Conservation (phyloP, 768 basidiomycete genomes). For the Russula sp. region DNA sequence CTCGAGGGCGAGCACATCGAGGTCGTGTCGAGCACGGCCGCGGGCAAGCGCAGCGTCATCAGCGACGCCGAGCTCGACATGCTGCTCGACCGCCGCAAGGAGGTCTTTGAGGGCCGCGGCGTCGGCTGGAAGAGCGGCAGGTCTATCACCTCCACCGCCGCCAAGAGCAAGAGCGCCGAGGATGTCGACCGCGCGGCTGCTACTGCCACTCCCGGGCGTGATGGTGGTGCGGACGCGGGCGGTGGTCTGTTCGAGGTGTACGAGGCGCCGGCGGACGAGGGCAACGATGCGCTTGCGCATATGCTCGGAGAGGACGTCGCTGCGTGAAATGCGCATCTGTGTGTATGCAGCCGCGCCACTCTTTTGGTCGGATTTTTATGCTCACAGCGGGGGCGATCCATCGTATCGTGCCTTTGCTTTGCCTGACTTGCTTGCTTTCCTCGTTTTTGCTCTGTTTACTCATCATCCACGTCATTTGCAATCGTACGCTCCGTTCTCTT, state of each 20-base stretch:
- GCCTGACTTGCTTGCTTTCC: too few species aligned
- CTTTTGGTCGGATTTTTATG: too few species aligned
- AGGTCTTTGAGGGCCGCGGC: conserved; percentile 64
- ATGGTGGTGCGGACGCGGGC: conserved; percentile 33
- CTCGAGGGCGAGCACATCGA: conserved; percentile 89
- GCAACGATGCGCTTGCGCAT: conserved; percentile 62
- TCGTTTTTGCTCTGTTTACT: neutral
- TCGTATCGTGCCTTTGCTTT: too few species aligned
- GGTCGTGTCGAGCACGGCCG: conserved; percentile 68
- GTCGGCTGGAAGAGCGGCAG: conserved; percentile 65
- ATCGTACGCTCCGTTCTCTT: neutral
- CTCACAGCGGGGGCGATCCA: too few species aligned
- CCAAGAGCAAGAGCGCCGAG: conserved; percentile 16
- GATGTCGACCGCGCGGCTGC: neutral
- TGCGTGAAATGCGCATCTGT: neutral
- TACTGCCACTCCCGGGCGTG: neutral
- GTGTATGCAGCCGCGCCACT: too few species aligned
- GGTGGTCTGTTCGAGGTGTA: conserved; percentile 71
- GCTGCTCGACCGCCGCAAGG: conserved; percentile 72
- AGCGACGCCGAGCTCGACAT: conserved; percentile 75
- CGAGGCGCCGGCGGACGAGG: conserved; percentile 55
- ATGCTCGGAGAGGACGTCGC: conserved; percentile 48
- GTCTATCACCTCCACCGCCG: conserved; percentile 7
- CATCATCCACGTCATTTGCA: neutral
- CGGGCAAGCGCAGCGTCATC: conserved; percentile 66